Evolutionary conservation across 306 rosid species (phyloP).

Genomic region (Corylus americana): DNA sequence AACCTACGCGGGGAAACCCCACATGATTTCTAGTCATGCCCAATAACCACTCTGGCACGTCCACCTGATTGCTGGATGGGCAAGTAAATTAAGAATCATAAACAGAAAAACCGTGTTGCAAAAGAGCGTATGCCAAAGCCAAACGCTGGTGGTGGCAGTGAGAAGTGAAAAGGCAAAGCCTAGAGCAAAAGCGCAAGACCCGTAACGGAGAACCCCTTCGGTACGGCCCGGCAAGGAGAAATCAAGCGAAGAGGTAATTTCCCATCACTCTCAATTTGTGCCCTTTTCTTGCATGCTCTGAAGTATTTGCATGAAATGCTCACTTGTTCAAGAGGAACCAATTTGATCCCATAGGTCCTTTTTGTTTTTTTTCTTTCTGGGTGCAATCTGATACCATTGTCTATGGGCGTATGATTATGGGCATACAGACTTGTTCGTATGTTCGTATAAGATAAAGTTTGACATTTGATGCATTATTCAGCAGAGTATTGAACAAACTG

Average conservation of each 20-base stretch:
- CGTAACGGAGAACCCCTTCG: not conserved
- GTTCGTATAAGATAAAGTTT: not conserved
- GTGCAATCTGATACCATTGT: conserved; percentile 2
- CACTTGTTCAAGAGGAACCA: not conserved
- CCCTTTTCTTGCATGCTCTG: not conserved
- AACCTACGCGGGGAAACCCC: conserved; percentile 80
- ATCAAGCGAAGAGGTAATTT: not conserved
- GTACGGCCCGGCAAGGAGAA: not conserved
- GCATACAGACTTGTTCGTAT: not conserved
- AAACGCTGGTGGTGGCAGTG: not conserved
- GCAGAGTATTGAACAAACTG: not conserved
- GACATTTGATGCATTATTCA: not conserved
- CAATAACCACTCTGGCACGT: conserved; percentile 77
- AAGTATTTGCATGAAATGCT: not conserved
- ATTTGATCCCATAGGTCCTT: not conserved
- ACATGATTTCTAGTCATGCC: conserved; percentile 78
- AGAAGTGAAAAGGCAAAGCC: not conserved
- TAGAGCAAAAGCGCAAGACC: no score
- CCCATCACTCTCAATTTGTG: not conserved
- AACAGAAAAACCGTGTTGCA: not conserved
- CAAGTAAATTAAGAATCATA: not conserved
- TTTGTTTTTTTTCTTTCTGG: not conserved
- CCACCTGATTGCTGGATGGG: conserved; percentile 17
- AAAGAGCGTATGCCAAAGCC: not conserved
- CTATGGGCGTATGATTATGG: not conserved